Conservation (phyloP, 2,329 filamentous ascomycete species). For the Ceratocystiopsis minuta region DNA sequence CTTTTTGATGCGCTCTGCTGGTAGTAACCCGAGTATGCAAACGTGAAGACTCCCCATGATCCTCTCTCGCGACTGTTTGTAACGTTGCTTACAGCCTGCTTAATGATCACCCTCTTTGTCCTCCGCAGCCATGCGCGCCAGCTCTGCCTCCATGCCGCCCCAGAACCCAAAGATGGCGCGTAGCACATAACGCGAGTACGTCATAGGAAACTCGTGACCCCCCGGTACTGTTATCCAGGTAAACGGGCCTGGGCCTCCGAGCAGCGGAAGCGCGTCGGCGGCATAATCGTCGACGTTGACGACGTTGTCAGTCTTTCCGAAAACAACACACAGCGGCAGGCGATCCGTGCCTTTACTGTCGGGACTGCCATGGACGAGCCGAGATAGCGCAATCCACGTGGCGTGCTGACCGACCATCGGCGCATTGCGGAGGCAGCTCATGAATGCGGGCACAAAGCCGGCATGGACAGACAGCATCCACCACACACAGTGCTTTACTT, state of each 20-base stretch:
- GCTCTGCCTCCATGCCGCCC: constrained; percentile 12
- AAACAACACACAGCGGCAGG: constrained; percentile 30
- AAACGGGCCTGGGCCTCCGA: constrained; percentile 31
- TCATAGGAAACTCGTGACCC: constrained; percentile 45
- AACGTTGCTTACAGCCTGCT: too few relatives aligned
- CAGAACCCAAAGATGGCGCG: constrained; percentile 30
- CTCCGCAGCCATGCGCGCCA: constrained; percentile 2
- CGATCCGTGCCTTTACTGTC: not conserved
- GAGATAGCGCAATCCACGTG: constrained; percentile 29
- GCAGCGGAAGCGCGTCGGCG: constrained; percentile 29
- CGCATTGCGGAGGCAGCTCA: constrained; percentile 35
- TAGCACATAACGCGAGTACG: constrained; percentile 27
- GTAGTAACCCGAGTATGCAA: too few relatives aligned
- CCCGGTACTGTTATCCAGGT: constrained; percentile 33
- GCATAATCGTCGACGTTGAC: constrained; percentile 32
- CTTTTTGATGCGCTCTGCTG: too few relatives aligned
- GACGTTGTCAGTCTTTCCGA: constrained; percentile 33
- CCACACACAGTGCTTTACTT: constrained; percentile 32
- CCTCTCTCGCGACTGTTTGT: too few relatives aligned
- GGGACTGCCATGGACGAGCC: constrained; percentile 10
- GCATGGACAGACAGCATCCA: constrained; percentile 39
- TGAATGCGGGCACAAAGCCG: constrained; percentile 42
- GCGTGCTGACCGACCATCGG: constrained; percentile 34
- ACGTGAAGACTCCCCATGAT: too few relatives aligned
- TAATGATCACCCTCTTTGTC: not conserved